Base-by-base conservation (phyloP, 768 basidiomycete genomes). In the Gautieria morchelliformis region DNA sequence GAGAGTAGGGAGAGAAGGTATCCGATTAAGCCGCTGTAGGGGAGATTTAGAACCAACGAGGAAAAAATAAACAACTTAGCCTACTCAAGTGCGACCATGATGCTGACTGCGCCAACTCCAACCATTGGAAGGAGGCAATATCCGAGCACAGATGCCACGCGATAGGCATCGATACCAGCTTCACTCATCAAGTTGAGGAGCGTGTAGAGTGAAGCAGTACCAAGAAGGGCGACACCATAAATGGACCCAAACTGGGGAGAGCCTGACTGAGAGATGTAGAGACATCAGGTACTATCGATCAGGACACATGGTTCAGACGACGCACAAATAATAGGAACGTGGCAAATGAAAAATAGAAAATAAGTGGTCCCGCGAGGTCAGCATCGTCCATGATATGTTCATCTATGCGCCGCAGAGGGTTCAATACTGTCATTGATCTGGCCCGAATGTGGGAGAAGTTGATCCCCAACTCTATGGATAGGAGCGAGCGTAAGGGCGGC, bases 191-290 rank as follows among this genome's bases (percentile, higher is more conserved):
- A 78, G 69, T 99, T 98, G 61, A 99, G 81, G 59, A 99, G 85
- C 53, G 85, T 82, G 77, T 98, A 97, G 68, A 98, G 85, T 27
- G 92, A 91, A 12, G 82, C 79, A 7, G 88, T 92, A 53, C 96
- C 96, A 63, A 98, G 81, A n/a, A 97, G 80, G 53, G 89, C 95
- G 61, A 99, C 90, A 39, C 95, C 96, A 69, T 99, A 99, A 59
- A 98, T 98, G 70, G 97, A 98, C 50, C 90, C 93, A 71, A 99
- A 99, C 68, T 98, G 96, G 4, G 91, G 89, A 75, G 96, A 97
- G 58, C 96, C 96, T 6, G 95, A 96, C 96, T 99, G 64, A 37
- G 35, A 46, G 55, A 35, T 24, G 35, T 24, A 22, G 24, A 35
- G 24, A 35, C 27, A 9, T 12, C 30, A 50, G 35, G 14, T 9